Evolutionary conservation across 2,329 filamentous ascomycete genomes (phyloP).

Genomic region (Fusarium haematococcum): DNA sequence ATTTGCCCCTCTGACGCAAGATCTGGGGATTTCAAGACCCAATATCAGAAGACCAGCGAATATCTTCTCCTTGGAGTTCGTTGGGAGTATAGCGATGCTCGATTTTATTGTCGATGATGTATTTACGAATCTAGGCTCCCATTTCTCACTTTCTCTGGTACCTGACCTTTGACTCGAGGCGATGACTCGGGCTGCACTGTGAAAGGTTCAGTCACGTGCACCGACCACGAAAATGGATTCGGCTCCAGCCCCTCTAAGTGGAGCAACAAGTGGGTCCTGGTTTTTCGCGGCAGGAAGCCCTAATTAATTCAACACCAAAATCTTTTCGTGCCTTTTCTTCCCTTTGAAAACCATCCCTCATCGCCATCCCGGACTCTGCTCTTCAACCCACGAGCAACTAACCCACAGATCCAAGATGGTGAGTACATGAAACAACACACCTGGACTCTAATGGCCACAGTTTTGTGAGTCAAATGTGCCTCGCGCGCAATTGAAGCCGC

Average conservation of each 20-base stretch:
- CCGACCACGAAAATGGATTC: neutral
- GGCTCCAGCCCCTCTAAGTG: conserved; percentile 18
- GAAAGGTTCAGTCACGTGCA: conserved; percentile 37
- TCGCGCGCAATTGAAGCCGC: conserved; percentile 49
- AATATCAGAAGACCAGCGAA: neutral
- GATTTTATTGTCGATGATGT: neutral
- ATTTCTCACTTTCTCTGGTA: conserved; percentile 3
- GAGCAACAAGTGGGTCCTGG: conserved; percentile 31
- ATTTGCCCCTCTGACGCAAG: neutral
- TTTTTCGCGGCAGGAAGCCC: conserved; percentile 46
- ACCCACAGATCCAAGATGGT: conserved; percentile 57
- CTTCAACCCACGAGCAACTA: conserved; percentile 51
- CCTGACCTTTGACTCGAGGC: conserved; percentile 20
- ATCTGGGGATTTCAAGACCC: neutral
- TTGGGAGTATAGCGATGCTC: neutral
- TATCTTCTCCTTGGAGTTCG: neutral
- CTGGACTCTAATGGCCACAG: conserved; percentile 55
- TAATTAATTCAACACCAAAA: conserved; percentile 53
- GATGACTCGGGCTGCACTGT: conserved; percentile 14
- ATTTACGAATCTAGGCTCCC: conserved; percentile 17
- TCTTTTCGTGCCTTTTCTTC: conserved; percentile 39
- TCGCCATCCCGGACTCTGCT: conserved; percentile 50
- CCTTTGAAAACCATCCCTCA: conserved; percentile 44
- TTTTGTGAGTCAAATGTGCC: conserved; percentile 51
- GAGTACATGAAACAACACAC: conserved; percentile 49